Base-by-base conservation (phyloP, 768 basidiomycete genomes). In the Fomitopsis pulvina region DNA sequence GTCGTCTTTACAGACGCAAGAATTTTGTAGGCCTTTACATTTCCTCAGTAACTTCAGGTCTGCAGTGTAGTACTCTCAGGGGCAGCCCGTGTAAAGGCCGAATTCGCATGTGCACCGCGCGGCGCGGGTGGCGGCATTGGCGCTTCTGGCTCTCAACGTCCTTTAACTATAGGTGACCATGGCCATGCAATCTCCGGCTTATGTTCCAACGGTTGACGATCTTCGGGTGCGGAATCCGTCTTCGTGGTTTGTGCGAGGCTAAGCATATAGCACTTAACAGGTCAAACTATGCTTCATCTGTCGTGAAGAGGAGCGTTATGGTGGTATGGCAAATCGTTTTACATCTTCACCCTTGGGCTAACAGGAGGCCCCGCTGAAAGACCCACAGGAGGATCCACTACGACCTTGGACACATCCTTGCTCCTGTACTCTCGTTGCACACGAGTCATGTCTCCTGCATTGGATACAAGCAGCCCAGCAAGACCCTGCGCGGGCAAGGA, bases 271-370 rank as follows among this genome's bases (percentile, higher is more conserved):
- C n/a, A 18, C 1, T 8, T 9, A 50, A 8, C 47, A 77, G 71
- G 79, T 88, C 53, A 90, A 88, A 63, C 70, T 86, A 10, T 90
- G 87, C 55, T 90, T 85, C 63, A 88, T 90, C 50, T 90, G 87
- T 58, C 69, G 83, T 26, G 87, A 89, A 57, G 85, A 87, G 61
- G 85, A 87, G 52, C 65, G 53, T 2, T 70, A 72, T 50, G 79
- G 79, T 42, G 63, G 75, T 69, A 56, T 18, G 63, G 14, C 50
- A 12, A 38, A 9, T 40, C 25, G 27, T 40, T 14, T 8, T 4
- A 1, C 25, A 24, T 26, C 11, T 10, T 11, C 21, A 38, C 26
- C 26, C 32, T 27, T 26, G 24, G 10, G 32, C 48, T 28, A 27
- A 20, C 49, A n/a, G n/a, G n/a, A n/a, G n/a, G n/a, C n/a, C n/a